A percentile compares a stretch with the other conserved stretches of the same genome.
Evolutionary conservation across 352 stramenopile species (phyloP).

Genomic region (Globisporangium paddicum): DNA sequence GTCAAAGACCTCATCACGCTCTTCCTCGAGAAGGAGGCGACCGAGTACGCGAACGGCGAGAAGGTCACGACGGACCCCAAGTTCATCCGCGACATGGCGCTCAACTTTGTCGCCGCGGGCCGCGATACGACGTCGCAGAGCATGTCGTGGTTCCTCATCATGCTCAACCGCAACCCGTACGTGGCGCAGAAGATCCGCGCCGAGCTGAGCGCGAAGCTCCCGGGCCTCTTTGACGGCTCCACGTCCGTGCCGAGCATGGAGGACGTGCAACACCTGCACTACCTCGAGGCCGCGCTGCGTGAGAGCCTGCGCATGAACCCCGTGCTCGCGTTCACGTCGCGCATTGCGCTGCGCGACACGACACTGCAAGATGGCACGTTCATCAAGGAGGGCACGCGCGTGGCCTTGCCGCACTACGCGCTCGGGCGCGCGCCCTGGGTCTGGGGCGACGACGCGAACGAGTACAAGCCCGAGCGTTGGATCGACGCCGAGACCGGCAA

Average conservation of each 20-base stretch:
- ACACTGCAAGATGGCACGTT: constrained; percentile 62
- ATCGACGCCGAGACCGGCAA: constrained; percentile 39
- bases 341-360: constrained; percentile 46
- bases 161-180: constrained; percentile 58
- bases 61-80: not conserved
- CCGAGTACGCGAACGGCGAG: constrained; percentile 10
- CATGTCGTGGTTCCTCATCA: constrained; percentile 73
- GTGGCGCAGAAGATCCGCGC: constrained; percentile 23
- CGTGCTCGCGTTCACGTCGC: constrained; percentile 47
- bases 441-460: constrained; percentile 54
- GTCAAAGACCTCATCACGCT: constrained; percentile 37
- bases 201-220: constrained; percentile 16
- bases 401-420: constrained; percentile 59
- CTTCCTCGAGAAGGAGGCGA: constrained; percentile 38
- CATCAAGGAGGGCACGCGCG: constrained; percentile 44
- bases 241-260: constrained; percentile 19
- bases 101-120: constrained; percentile 77
- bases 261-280: constrained; percentile 30
- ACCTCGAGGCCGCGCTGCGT: constrained; percentile 39
- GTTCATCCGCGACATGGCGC: constrained; percentile 69
- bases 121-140: constrained; percentile 70
- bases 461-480: constrained; percentile 71
- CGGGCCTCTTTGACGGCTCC: not conserved
- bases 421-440: constrained; percentile 49
- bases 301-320: constrained; percentile 51